Evolutionary conservation across 257 asterid species (phyloP).

Genomic region (Rubia yunnanensis): DNA sequence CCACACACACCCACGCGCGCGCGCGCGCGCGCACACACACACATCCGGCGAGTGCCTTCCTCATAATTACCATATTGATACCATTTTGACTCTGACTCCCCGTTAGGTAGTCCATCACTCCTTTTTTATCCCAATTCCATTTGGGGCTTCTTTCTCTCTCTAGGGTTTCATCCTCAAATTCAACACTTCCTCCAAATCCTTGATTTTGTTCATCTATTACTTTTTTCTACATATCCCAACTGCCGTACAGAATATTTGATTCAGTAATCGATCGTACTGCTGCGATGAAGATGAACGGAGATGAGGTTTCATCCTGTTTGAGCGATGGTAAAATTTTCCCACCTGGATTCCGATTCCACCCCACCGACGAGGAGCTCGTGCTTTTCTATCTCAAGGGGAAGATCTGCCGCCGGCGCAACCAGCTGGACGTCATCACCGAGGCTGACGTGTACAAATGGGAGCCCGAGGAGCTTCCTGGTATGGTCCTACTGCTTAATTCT

Average conservation of each 20-base stretch:
- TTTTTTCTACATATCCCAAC: neutral
- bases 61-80: neutral
- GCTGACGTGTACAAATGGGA: slow-evolving; percentile 80
- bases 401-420: slow-evolving; percentile 46
- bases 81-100: slow-evolving; percentile 1
- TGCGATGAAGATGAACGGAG: slow-evolving; percentile 21
- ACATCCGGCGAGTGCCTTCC: too few species aligned
- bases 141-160: slow-evolving; percentile 6
- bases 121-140: neutral
- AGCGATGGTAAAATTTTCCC: slow-evolving; percentile 36
- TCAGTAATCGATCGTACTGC: neutral
- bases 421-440: slow-evolving; percentile 52
- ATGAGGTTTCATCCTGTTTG: slow-evolving; percentile 20
- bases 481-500: neutral
- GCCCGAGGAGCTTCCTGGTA: slow-evolving; percentile 88
- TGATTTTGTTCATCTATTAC: neutral
- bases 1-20: too few species aligned
- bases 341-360: slow-evolving; percentile 91
- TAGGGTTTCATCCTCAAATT: slow-evolving; percentile 7
- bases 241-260: neutral
- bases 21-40: too few species aligned
- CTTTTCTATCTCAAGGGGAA: slow-evolving; percentile 66
- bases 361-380: slow-evolving; percentile 84
- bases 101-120: neutral
- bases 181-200: neutral